Percentiles rank a stretch among this genome's conserved stretches.
phyloP scores from a whole-genome alignment of 805 yeast species.

The Candida sithepensis region DNA sequence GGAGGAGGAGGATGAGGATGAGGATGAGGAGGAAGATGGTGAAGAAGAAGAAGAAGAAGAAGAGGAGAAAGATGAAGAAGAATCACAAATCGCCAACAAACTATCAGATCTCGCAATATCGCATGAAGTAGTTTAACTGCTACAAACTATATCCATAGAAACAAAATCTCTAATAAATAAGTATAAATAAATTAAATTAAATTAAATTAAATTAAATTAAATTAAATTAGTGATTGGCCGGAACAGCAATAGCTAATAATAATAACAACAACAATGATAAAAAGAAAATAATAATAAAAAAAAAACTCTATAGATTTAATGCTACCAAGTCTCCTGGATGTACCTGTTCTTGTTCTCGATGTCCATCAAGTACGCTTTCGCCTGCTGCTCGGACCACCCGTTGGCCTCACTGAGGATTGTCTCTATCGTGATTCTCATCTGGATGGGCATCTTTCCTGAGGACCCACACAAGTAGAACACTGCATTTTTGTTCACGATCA shows the following conservation, averaged over 20 bases:
- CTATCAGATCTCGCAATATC: too few species aligned
- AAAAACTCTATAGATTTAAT: not conserved
- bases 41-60: slow-evolving; percentile 10
- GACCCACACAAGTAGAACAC: slow-evolving; percentile 85
- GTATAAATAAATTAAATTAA: too few species aligned
- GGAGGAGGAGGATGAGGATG: slow-evolving; percentile 19
- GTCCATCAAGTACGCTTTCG: slow-evolving; percentile 46
- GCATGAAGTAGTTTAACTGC: too few species aligned
- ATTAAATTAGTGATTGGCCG: too few species aligned
- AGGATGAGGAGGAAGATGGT: slow-evolving; percentile 21
- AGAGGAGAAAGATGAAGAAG: slow-evolving; percentile 11
- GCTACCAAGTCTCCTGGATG: slow-evolving; percentile 85
- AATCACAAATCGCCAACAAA: not conserved
- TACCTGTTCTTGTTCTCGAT: slow-evolving; percentile 68
- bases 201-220: too few species aligned
- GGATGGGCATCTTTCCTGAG: slow-evolving; percentile 88
- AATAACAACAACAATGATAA: too few species aligned
- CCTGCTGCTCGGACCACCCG: slow-evolving; percentile 39
- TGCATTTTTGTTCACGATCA: slow-evolving; percentile 54
- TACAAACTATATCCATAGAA: too few species aligned
- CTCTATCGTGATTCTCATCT: slow-evolving; percentile 72
- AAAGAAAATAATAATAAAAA: too few species aligned
- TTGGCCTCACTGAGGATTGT: slow-evolving; percentile 50
- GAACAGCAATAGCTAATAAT: too few species aligned
- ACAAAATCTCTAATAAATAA: too few species aligned